These are phyloP conservation scores for Juglanconis oblonga DNA, from an alignment of 2,329 filamentous ascomycete genomes.

Conservation along the genomic window DNA sequence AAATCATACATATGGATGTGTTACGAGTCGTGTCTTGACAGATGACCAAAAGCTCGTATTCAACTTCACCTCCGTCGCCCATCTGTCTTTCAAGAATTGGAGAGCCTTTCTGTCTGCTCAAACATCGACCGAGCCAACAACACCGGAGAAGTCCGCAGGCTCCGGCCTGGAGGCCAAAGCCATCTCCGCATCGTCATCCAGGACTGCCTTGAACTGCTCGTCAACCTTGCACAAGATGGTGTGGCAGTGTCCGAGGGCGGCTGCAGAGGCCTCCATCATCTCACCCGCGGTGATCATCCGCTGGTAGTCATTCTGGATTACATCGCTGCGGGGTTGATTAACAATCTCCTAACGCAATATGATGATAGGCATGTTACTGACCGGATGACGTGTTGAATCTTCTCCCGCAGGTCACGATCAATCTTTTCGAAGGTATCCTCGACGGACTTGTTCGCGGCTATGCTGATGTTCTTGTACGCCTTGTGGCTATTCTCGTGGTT, in stretches of 20 bases:
- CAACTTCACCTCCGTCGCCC: not conserved
- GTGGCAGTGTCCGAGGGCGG: slow-evolving; percentile 3
- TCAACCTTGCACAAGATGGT: slow-evolving; percentile 5
- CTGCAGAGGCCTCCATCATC: slow-evolving; percentile 3
- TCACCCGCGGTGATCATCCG: not conserved
- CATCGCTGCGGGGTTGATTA: not conserved
- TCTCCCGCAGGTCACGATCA: not conserved
- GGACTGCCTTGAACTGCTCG: not conserved
- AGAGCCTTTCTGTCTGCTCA: too few species aligned
- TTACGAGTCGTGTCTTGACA: too few species aligned
- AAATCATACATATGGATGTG: too few species aligned
- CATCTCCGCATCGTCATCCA: not conserved
- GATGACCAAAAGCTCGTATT: too few species aligned
- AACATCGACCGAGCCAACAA: too few species aligned
- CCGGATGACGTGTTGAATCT: not conserved
- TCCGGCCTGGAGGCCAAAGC: not conserved
- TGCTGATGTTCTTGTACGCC: not conserved
- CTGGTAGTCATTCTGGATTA: not conserved
- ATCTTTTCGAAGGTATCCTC: not conserved
- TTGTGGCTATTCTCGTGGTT: not conserved
- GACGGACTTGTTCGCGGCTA: not conserved
- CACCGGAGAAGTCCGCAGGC: too few species aligned
- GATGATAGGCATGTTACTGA: not conserved
- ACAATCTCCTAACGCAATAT: too few species aligned
- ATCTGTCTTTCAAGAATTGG: not conserved